phyloP scores from a whole-genome alignment of 2,329 filamentous ascomycete species.

The Calycina herbarum region DNA sequence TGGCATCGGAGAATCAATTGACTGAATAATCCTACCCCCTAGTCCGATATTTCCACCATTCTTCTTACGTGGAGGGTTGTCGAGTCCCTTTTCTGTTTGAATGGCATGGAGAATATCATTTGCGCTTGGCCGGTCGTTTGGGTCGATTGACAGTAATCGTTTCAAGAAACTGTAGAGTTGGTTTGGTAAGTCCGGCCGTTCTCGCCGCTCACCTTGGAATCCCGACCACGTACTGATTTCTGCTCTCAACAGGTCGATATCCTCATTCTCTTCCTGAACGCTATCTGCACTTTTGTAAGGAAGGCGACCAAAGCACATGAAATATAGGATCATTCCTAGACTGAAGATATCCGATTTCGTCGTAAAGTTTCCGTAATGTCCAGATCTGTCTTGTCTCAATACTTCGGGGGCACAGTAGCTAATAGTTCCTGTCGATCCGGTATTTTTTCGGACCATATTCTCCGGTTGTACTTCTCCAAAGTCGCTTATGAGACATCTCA shows the following conservation, averaged over 20 bases:
- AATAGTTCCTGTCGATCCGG: constrained; percentile 91
- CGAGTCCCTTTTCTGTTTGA: constrained; percentile 35
- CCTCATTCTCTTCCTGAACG: constrained; percentile 87
- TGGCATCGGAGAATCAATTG: constrained; percentile 36
- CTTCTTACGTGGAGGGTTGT: constrained; percentile 31
- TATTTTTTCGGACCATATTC: constrained; percentile 79
- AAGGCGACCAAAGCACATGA: constrained; percentile 89
- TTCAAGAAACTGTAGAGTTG: constrained; percentile 85
- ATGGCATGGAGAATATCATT: constrained; percentile 69
- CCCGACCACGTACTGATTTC: constrained; percentile 89
- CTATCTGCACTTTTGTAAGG: constrained; percentile 84
- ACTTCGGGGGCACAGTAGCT: constrained; percentile 98
- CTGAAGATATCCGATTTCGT: constrained; percentile 99
- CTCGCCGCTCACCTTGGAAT: constrained; percentile 73
- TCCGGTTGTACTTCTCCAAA: constrained; percentile 95
- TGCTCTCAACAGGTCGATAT: constrained; percentile 77
- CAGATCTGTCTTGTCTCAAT: constrained; percentile 65
- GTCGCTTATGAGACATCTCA: constrained; percentile 88
- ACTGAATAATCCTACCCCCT: constrained; percentile 34
- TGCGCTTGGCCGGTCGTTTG: constrained; percentile 75
- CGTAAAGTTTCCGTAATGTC: constrained; percentile 87
- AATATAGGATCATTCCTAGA: constrained; percentile 96
- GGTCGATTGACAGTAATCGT: constrained; percentile 74
- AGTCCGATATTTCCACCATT: constrained; percentile 30
- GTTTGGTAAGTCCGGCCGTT: constrained; percentile 79